These are phyloP conservation scores for Xylaria sp. DNA, from an alignment of 2,329 filamentous ascomycete genomes.

Conservation along the genomic window DNA sequence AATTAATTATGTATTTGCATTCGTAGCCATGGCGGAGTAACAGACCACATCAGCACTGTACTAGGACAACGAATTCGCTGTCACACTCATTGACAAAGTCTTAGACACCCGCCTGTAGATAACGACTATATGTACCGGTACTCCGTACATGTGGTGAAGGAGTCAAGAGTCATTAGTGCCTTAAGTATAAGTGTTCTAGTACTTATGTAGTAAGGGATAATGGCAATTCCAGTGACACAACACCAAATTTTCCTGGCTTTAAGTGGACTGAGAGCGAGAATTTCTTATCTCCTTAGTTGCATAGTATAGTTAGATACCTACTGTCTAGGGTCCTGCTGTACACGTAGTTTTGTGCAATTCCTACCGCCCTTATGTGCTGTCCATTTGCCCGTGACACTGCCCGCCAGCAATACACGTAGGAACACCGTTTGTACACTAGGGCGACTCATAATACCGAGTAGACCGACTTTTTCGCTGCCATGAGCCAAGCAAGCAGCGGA, in stretches of 20 bases:
- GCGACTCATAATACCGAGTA: constrained; percentile 1
- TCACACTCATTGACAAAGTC: neutral
- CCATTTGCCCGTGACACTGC: constrained; percentile 14
- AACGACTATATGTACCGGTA: neutral
- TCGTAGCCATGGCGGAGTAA: neutral
- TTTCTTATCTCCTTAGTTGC: neutral
- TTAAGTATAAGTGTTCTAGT: constrained; percentile 2
- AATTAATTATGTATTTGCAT: neutral
- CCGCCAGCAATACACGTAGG: constrained; percentile 6
- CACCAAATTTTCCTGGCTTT: neutral
- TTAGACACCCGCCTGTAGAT: neutral
- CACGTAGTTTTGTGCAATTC: neutral
- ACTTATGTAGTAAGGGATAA: neutral
- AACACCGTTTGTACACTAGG: neutral
- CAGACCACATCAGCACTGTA: neutral
- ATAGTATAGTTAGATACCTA: neutral
- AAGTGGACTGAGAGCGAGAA: neutral
- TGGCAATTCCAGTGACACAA: neutral
- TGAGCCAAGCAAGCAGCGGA: constrained; percentile 19
- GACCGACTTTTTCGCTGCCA: constrained; percentile 33
- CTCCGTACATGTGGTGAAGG: neutral
- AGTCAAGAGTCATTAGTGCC: constrained; percentile 26
- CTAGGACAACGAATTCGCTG: constrained; percentile 1
- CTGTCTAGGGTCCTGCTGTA: neutral
- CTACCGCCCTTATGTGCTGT: neutral